Conservation (phyloP, 1,284 basidiomycete species). For the Xerocomus minutiporus region DNA sequence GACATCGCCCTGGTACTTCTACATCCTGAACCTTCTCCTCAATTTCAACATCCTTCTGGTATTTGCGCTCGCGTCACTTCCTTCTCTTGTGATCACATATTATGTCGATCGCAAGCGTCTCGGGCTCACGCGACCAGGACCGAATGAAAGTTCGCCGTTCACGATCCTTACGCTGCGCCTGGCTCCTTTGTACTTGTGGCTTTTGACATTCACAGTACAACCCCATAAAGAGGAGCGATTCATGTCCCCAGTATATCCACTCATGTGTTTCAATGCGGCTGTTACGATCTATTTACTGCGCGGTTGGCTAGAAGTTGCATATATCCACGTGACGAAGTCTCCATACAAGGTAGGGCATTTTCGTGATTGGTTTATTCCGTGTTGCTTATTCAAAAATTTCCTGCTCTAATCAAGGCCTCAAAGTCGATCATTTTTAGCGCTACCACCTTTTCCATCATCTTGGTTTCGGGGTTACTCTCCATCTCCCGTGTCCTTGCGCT, state of each 20-base stretch:
- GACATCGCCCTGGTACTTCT: conserved; percentile 82
- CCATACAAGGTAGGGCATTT: conserved; percentile 65
- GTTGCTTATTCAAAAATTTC: conserved; percentile 5
- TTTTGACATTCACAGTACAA: conserved; percentile 74
- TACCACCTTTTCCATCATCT: conserved; percentile 69
- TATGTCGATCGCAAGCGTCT: conserved; percentile 75
- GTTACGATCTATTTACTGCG: conserved; percentile 77
- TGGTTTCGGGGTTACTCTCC: conserved; percentile 66
- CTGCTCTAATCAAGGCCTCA: conserved; percentile 56
- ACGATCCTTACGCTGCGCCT: conserved; percentile 73
- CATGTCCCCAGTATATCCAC: conserved; percentile 91
- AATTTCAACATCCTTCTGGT: conserved; percentile 90
- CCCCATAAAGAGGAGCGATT: conserved; percentile 98
- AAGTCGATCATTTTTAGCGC: conserved; percentile 70
- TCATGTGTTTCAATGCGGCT: conserved; percentile 93
- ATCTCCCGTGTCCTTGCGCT: conserved; percentile 77
- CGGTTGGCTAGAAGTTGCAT: conserved; percentile 81
- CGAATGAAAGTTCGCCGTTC: conserved; percentile 72
- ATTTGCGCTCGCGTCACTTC: conserved; percentile 77
- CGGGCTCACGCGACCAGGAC: conserved; percentile 52
- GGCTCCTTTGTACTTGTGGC: conserved; percentile 87
- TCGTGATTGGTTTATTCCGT: conserved; percentile 1
- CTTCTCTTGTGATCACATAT: conserved; percentile 76
- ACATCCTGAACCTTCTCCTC: conserved; percentile 80
- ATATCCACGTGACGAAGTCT: conserved; percentile 71